These are phyloP conservation scores for Plantago coronopus DNA, from an alignment of 305 asterid species.

Conservation along the genomic window DNA sequence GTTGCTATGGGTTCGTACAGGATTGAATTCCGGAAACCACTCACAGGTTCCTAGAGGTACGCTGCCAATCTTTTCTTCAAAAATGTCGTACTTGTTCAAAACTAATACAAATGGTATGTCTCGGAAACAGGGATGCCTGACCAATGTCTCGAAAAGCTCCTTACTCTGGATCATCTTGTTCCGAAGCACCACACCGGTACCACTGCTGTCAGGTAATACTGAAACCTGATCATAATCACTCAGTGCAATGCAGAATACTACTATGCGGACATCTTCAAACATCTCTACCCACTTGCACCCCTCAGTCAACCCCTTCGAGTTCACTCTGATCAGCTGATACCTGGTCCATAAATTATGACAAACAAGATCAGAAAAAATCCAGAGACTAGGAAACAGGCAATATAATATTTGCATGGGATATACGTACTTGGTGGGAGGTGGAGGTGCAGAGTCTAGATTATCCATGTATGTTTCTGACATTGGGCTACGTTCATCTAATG, in stretches of 20 bases:
- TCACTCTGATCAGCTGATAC: slow-evolving; percentile 84
- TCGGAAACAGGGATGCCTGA: slow-evolving; percentile 70
- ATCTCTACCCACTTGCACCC: slow-evolving; percentile 96
- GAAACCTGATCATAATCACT: slow-evolving; percentile 81
- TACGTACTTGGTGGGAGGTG: slow-evolving; percentile 66
- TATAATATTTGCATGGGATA: background rate
- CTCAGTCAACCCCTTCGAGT: slow-evolving; percentile 75
- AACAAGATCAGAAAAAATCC: background rate
- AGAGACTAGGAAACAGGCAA: background rate
- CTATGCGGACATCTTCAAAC: slow-evolving; percentile 89
- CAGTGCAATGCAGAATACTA: slow-evolving; percentile 69
- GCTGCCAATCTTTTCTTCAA: slow-evolving; percentile 72
- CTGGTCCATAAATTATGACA: slow-evolving; percentile 27
- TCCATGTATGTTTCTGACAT: slow-evolving; percentile 86
- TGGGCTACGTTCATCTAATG: slow-evolving; percentile 88
- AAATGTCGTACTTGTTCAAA: slow-evolving; percentile 75
- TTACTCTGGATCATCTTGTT: slow-evolving; percentile 86
- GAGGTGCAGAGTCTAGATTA: slow-evolving; percentile 62
- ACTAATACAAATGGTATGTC: slow-evolving; percentile 72
- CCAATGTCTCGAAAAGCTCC: slow-evolving; percentile 68
- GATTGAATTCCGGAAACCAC: slow-evolving; percentile 80
- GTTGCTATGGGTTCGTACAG: slow-evolving; percentile 59
- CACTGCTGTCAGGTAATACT: slow-evolving; percentile 39
- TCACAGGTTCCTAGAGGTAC: slow-evolving; percentile 65
- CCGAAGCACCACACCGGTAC: slow-evolving; percentile 33